phyloP scores from a whole-genome alignment of 805 yeast genomes.

The Phaffomyces thermotolerans region DNA sequence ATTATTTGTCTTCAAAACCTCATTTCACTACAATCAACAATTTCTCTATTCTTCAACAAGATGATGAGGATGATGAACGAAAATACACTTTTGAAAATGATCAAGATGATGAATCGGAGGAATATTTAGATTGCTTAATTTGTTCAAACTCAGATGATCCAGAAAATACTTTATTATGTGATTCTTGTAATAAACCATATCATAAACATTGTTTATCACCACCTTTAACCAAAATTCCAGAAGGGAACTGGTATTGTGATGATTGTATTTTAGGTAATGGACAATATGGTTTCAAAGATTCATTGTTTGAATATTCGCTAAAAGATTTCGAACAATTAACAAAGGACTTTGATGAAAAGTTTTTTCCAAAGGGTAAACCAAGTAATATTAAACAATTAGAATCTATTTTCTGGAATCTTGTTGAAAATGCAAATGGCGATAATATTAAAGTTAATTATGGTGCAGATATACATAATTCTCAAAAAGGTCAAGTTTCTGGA shows the following conservation, averaged over 20 bases:
- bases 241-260: constrained; percentile 72
- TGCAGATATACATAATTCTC: constrained; percentile 69
- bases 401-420: constrained; percentile 58
- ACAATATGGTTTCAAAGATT: constrained; percentile 80
- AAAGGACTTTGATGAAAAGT: constrained; percentile 36
- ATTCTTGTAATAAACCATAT: constrained; percentile 63
- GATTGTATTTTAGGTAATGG: constrained; percentile 82
- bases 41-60: constrained; percentile 26
- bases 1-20: constrained; percentile 19
- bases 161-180: constrained; percentile 50
- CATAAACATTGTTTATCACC: constrained; percentile 66
- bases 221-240: constrained; percentile 44
- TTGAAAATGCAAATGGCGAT: constrained; percentile 27
- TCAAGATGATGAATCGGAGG: constrained; percentile 13
- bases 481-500: constrained; percentile 64
- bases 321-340: constrained; percentile 55
- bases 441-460: constrained; percentile 69
- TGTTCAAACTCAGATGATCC: constrained; percentile 44
- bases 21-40: constrained; percentile 15
- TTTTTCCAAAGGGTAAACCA: constrained; percentile 33
- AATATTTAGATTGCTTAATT: constrained; percentile 31
- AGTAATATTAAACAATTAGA: constrained; percentile 41
- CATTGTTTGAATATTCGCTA: constrained; percentile 46
- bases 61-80: constrained; percentile 14
- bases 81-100: constrained; percentile 18